Conservation (phyloP, 164 flowering plant genomes). For the Vitis cinerea region DNA sequence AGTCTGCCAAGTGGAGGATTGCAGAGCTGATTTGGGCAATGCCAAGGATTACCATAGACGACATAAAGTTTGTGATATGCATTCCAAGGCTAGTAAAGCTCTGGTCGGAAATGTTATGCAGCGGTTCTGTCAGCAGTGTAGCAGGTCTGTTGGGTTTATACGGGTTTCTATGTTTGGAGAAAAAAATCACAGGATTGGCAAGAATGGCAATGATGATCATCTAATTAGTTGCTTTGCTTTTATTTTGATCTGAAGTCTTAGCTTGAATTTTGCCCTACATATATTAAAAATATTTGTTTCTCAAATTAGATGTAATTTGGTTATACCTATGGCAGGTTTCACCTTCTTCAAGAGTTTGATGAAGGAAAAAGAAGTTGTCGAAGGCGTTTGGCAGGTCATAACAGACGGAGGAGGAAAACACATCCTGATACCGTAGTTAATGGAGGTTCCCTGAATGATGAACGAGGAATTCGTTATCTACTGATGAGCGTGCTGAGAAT, state of each 20-base stretch:
- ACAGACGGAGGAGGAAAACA: conserved; percentile 84
- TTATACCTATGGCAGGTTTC: conserved; percentile 61
- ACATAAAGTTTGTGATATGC: conserved; percentile 84
- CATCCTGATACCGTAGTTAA: conserved; percentile 60
- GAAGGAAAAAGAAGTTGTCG: conserved; percentile 96
- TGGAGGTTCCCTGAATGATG: conserved; percentile 52
- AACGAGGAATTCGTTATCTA: conserved; percentile 54
- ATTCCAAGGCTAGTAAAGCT: conserved; percentile 78
- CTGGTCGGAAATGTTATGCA: conserved; percentile 80
- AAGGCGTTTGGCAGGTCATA: conserved; percentile 92
- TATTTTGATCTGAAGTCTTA: no score
- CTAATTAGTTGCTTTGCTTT: background rate
- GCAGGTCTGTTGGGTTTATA: conserved; percentile 56
- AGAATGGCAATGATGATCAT: background rate
- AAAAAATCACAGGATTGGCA: no score
- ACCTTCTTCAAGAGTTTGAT: conserved; percentile 95
- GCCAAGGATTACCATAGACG: conserved; percentile 84
- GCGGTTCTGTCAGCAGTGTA: conserved; percentile 94
- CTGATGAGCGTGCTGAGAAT: conserved; percentile 65
- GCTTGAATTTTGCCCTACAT: no score
- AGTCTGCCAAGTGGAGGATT: conserved; percentile 80
- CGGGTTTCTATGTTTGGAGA: background rate
- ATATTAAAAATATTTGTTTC: background rate
- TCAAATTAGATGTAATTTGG: conserved; percentile 9
- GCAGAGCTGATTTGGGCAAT: conserved; percentile 61